Evolutionary conservation across 2,329 filamentous ascomycete genomes (phyloP), one percentile per base, ranked within the genome.

Genomic region (Reticulascus tulasneorum): DNA sequence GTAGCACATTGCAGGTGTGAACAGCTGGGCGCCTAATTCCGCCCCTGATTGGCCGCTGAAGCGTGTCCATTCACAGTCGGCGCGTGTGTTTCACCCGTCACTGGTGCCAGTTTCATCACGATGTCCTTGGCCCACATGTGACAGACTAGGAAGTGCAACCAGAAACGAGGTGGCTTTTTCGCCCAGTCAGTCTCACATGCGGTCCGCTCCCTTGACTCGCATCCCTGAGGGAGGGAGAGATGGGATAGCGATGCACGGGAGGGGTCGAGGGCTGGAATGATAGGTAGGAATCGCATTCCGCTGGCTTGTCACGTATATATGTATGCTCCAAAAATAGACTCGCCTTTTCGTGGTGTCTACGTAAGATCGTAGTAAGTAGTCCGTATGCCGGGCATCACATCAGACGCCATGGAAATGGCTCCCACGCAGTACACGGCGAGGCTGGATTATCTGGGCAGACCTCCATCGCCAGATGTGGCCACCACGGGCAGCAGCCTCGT

Each of bases 31-130:
- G 52, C 55, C 48, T 58, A 58, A 44, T 42, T 35, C 41, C n/a
- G 9, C 29, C 34, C 33, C 33, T 35, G 25, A 58, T 58, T 58
- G 55, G 55, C 34, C 40, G 24, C 32, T 19, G 34, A 36, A 32
- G 30, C 39, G 40, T 29, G 26, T 38, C 34, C 29, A 25, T 34
- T 23, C 25, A 29, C 35, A n/a, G 20, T 32, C 27, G 42, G 55
- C 50, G 48, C 50, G 45, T 49, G 49, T 49, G 53, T 58, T 56
- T 56, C 48, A 49, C 35, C 29, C 33, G 32, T 27, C 22, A 41
- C 44, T 45, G 42, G 46, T 47, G 44, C 48, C 34, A 42, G 53
- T 55, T 55, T 55, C 53, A 54, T 52, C 38, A 53, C 45, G 13
- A 29, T 15, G 28, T 23, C 16, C 16, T n/a, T 13, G 17, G 21